phyloP scores from a whole-genome alignment of 2,329 filamentous ascomycete genomes.

The Aureobasidium zeae region DNA sequence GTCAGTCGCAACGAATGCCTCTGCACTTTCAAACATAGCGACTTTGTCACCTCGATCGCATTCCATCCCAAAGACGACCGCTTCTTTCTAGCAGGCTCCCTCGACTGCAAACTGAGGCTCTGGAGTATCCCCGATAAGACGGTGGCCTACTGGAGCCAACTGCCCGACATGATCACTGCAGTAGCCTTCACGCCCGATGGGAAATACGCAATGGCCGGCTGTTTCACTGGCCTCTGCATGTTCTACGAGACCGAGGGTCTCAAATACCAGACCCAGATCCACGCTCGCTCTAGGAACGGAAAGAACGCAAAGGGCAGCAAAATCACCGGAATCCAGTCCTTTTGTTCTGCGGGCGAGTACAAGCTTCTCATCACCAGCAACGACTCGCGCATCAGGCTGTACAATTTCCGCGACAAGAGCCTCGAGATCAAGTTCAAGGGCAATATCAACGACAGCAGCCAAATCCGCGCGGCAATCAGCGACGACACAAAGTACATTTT shows the following conservation, averaged over 20 bases:
- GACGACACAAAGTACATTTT: slow-evolving; percentile 81
- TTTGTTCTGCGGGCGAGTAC: slow-evolving; percentile 54
- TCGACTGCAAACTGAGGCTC: slow-evolving; percentile 77
- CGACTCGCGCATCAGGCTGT: slow-evolving; percentile 83
- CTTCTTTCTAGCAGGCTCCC: slow-evolving; percentile 88
- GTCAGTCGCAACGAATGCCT: slow-evolving; percentile 75
- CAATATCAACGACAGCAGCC: slow-evolving; percentile 79
- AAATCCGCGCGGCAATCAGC: slow-evolving; percentile 82
- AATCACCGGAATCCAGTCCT: slow-evolving; percentile 85
- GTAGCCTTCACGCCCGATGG: slow-evolving; percentile 92
- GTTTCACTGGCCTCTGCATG: slow-evolving; percentile 72
- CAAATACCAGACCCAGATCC: slow-evolving; percentile 73
- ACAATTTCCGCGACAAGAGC: slow-evolving; percentile 75
- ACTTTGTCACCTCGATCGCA: slow-evolving; percentile 88
- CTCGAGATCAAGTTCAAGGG: slow-evolving; percentile 86
- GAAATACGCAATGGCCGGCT: slow-evolving; percentile 78
- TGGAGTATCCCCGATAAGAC: slow-evolving; percentile 97
- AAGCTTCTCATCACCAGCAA: slow-evolving; percentile 90
- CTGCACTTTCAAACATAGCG: slow-evolving; percentile 87
- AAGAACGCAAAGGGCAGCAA: slow-evolving; percentile 96
- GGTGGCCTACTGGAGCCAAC: slow-evolving; percentile 70
- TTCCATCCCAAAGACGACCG: slow-evolving; percentile 94
- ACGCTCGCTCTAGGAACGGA: slow-evolving; percentile 84
- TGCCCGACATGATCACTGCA: slow-evolving; percentile 84
- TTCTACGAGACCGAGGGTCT: slow-evolving; percentile 91